Conservation (phyloP, 441 rosid species). For the Hura crepitans region DNA sequence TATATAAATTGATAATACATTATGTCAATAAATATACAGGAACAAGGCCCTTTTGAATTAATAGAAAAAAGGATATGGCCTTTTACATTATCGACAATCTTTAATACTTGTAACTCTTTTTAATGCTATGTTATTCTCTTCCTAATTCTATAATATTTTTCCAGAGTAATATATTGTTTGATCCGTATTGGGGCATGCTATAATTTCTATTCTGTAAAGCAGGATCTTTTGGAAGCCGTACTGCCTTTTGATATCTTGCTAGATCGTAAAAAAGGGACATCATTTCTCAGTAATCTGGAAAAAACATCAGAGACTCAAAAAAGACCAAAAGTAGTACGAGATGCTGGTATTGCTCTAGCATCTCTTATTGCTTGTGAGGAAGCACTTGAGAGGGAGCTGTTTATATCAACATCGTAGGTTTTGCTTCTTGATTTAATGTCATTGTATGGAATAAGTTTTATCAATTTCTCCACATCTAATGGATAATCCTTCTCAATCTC, state of each 20-base stretch:
- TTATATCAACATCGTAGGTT: constrained; percentile 66
- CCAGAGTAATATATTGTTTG: no score
- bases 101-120: no score
- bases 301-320: constrained; percentile 35
- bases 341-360: constrained; percentile 67
- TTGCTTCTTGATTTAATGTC: constrained; percentile 20
- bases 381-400: constrained; percentile 63
- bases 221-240: constrained; percentile 79
- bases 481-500: constrained; percentile 15
- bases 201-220: constrained; percentile 9
- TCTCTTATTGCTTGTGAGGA: constrained; percentile 66
- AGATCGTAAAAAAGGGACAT: constrained; percentile 51
- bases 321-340: constrained; percentile 55
- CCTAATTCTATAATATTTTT: no score
- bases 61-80: no score
- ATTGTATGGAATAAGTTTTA: constrained; percentile 1
- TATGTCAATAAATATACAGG: no score
- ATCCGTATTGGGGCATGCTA: no score
- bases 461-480: constrained; percentile 13
- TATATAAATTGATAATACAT: no score
- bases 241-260: constrained; percentile 64
- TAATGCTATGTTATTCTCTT: no score
- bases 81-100: no score
- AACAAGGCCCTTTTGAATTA: no score
- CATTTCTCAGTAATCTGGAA: constrained; percentile 44